Evolutionary conservation across 1,139 yeast species (phyloP).

Genomic region (Candida gigantensis): DNA sequence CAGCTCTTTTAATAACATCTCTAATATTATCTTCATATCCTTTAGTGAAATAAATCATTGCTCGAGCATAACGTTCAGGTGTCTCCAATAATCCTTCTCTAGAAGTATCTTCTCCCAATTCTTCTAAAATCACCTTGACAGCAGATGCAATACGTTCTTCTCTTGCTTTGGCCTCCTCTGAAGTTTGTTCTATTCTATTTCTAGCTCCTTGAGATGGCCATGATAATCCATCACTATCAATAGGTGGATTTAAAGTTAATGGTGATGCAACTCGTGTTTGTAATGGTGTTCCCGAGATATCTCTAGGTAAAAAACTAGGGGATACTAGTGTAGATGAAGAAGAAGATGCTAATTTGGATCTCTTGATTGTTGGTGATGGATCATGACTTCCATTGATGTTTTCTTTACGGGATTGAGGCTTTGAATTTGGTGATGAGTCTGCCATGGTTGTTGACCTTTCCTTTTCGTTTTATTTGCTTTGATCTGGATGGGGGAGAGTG

Average conservation of each 20-base stretch:
- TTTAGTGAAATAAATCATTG: conserved; percentile 92
- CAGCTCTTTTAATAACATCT: conserved; percentile 92
- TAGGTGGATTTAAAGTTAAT: conserved; percentile 78
- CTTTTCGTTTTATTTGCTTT: no score
- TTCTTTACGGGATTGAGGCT: not conserved
- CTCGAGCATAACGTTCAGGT: conserved; percentile 94
- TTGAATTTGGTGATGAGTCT: not conserved
- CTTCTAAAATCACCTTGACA: conserved; percentile 75
- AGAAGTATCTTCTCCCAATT: conserved; percentile 86
- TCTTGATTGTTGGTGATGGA: conserved; percentile 27
- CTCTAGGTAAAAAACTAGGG: conserved; percentile 10
- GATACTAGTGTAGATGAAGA: conserved; percentile 6
- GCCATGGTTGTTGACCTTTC: no score
- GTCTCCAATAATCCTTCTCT: conserved; percentile 93
- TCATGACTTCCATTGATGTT: conserved; percentile 1
- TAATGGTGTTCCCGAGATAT: conserved; percentile 43
- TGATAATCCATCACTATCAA: conserved; percentile 86
- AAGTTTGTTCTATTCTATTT: conserved; percentile 63
- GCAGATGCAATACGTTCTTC: conserved; percentile 81
- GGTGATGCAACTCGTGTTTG: conserved; percentile 83
- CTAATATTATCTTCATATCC: conserved; percentile 93
- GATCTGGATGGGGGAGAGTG: no score
- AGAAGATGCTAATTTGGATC: conserved; percentile 21
- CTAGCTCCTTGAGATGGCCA: conserved; percentile 96
- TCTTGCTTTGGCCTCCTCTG: conserved; percentile 60